These are phyloP conservation scores for Paramecium sonneborni DNA, from an alignment of 73 alveolate genomes.

Conservation along the genomic window DNA sequence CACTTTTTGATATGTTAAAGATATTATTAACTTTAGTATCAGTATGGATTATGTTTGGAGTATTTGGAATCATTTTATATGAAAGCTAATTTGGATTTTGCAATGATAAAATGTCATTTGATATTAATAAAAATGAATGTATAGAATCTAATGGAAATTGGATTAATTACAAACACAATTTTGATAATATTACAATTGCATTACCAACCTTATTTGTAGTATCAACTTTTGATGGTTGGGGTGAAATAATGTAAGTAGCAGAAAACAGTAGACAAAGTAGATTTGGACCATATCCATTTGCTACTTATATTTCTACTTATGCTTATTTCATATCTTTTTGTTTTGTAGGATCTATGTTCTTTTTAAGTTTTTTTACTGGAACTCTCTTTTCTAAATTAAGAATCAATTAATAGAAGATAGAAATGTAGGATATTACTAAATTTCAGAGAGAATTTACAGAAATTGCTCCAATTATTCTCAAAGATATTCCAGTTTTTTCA, in stretches of 20 bases:
- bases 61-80: not conserved
- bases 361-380: not conserved
- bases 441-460: not conserved
- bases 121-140: not conserved
- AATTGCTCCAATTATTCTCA: not conserved
- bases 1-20: not conserved
- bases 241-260: not conserved
- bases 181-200: not conserved
- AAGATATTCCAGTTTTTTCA: not conserved
- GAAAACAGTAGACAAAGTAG: not conserved
- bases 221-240: constrained; percentile 40
- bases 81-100: constrained; percentile 9
- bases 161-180: not conserved
- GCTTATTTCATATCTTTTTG: not conserved
- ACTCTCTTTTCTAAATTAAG: not conserved
- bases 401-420: not conserved
- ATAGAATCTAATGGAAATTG: not conserved
- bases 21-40: not conserved
- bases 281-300: not conserved
- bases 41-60: constrained; percentile 18
- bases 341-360: not conserved
- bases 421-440: not conserved
- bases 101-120: not conserved
- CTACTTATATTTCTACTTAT: not conserved
- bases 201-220: constrained; percentile 31